phyloP scores from a whole-genome alignment of 2,329 filamentous ascomycete species.

The Aspergillus sergii region DNA sequence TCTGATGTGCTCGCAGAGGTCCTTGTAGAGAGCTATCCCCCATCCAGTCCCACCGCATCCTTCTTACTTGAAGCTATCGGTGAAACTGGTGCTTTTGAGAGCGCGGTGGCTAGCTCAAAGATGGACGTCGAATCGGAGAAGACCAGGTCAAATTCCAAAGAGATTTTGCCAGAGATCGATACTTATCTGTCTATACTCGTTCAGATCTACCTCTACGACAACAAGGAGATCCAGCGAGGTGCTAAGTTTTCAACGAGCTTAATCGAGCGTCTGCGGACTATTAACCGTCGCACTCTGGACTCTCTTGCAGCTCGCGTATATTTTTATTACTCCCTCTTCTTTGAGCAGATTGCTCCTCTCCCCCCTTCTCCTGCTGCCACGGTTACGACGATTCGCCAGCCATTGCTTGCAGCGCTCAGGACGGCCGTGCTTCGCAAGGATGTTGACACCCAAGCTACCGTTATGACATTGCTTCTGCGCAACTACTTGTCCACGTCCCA shows the following conservation, averaged over 20 bases:
- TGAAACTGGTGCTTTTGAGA: conserved; percentile 66
- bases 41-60: conserved; percentile 67
- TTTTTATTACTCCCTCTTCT: conserved; percentile 97
- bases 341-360: conserved; percentile 83
- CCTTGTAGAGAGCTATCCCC: conserved; percentile 77
- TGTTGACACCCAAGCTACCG: conserved; percentile 92
- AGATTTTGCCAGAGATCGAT: conserved; percentile 82
- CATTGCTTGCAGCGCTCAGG: conserved; percentile 82
- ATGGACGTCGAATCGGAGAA: conserved; percentile 77
- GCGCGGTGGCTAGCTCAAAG: conserved; percentile 59
- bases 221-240: conserved; percentile 77
- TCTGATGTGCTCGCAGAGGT: conserved; percentile 79
- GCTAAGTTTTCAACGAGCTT: conserved; percentile 82
- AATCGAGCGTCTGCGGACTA: conserved; percentile 78
- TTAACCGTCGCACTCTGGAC: conserved; percentile 93
- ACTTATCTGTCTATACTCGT: conserved; percentile 83
- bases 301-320: conserved; percentile 93
- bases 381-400: conserved; percentile 82
- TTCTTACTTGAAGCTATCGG: conserved; percentile 71
- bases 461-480: conserved; percentile 90
- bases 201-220: conserved; percentile 87
- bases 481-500: conserved; percentile 97
- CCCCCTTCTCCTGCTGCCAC: conserved; percentile 88
- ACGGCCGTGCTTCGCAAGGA: conserved; percentile 97
- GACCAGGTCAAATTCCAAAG: conserved; percentile 67